Percentiles rank a stretch among this genome's conserved stretches.
These are phyloP conservation scores for Piedraia hortae DNA, from an alignment of 2,329 filamentous ascomycete species.

Conservation along the genomic window DNA sequence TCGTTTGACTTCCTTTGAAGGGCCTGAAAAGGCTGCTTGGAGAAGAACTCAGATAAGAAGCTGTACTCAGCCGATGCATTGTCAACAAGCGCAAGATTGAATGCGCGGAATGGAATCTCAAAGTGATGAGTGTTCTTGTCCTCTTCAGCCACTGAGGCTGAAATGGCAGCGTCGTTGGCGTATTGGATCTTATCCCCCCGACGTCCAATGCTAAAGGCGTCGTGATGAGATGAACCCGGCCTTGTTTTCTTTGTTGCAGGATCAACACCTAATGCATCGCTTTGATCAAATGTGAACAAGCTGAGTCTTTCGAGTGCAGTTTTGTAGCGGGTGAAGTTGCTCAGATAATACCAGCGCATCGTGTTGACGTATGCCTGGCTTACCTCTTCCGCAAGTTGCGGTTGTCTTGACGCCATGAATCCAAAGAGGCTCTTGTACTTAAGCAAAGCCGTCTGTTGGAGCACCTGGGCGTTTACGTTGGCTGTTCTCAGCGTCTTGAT, in stretches of 20 bases:
- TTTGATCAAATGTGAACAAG: constrained; percentile 55
- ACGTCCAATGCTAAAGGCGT: constrained; percentile 70
- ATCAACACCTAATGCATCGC: constrained; percentile 47
- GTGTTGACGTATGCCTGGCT: constrained; percentile 87
- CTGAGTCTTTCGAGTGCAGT: constrained; percentile 63
- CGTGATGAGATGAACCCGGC: constrained; percentile 23
- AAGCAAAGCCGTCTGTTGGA: constrained; percentile 78
- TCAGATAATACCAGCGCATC: constrained; percentile 94
- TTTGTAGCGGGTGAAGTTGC: constrained; percentile 71
- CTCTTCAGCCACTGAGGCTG: constrained; percentile 77
- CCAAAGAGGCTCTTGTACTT: constrained; percentile 67
- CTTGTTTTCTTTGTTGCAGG: constrained; percentile 18
- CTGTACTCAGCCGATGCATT: constrained; percentile 89
- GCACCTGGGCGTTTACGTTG: constrained; percentile 88
- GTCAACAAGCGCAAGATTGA: constrained; percentile 79
- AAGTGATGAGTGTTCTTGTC: constrained; percentile 65
- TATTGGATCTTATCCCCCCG: constrained; percentile 58
- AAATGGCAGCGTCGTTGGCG: constrained; percentile 44
- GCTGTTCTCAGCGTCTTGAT: constrained; percentile 84
- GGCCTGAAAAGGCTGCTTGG: constrained; percentile 44
- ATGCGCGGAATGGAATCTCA: constrained; percentile 75
- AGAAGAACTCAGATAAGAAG: constrained; percentile 76
- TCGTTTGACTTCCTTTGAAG: constrained; percentile 64
- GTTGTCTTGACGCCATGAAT: constrained; percentile 61
- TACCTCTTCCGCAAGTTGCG: constrained; percentile 67